phyloP scores from a whole-genome alignment of 2,329 filamentous ascomycete genomes.

The Diplodia seriata region DNA sequence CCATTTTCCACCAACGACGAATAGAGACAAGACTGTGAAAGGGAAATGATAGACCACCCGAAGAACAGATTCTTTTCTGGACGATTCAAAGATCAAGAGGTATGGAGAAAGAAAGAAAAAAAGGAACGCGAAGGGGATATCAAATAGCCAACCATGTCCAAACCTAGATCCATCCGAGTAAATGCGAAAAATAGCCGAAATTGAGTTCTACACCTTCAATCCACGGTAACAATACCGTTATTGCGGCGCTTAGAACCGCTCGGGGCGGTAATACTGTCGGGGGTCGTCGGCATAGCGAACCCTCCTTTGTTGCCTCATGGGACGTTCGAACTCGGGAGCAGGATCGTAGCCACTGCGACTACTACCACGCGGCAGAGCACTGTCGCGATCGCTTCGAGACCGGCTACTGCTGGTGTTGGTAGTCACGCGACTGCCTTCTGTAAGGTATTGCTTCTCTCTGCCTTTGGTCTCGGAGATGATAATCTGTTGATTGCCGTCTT shows the following conservation, averaged over 20 bases:
- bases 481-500: slow-evolving; percentile 27
- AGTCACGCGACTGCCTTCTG: slow-evolving; percentile 23
- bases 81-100: not conserved
- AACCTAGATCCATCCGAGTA: not conserved
- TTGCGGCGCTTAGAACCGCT: not conserved
- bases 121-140: slow-evolving; percentile 21
- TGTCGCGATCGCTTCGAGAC: slow-evolving; percentile 25
- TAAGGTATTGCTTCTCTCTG: slow-evolving; percentile 23
- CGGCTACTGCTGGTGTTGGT: slow-evolving; percentile 27
- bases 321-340: not conserved
- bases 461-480: slow-evolving; percentile 17
- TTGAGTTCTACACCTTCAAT: not conserved
- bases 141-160: slow-evolving; percentile 20
- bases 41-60: slow-evolving; percentile 6
- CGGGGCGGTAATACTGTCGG: not conserved
- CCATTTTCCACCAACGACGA: not conserved
- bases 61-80: slow-evolving; percentile 6
- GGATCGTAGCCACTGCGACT: slow-evolving; percentile 7
- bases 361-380: not conserved
- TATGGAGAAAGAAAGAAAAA: not conserved
- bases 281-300: slow-evolving; percentile 14
- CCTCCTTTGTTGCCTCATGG: not conserved
- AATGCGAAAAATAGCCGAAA: slow-evolving; percentile 6
- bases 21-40: slow-evolving; percentile 10
- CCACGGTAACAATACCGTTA: not conserved